A percentile compares a stretch with the other conserved stretches of the same genome.
Conservation (phyloP, 345 rosid genomes). For the Punica granatum region DNA sequence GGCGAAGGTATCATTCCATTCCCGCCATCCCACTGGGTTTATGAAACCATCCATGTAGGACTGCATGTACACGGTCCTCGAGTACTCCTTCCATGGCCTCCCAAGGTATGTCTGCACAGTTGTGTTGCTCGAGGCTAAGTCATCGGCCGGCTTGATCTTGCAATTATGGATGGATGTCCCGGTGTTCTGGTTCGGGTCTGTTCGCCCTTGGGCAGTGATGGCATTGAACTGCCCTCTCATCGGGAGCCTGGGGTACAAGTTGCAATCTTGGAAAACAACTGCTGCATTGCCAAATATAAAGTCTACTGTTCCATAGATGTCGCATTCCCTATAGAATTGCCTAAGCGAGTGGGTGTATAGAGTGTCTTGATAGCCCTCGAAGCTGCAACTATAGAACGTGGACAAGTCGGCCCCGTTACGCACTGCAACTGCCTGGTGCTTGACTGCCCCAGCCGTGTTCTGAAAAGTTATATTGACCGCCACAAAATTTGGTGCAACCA, state of each 20-base stretch:
- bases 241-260: slow-evolving; percentile 59
- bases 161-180: slow-evolving; percentile 73
- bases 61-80: slow-evolving; percentile 67
- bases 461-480: slow-evolving; percentile 74
- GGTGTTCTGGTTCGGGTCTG: slow-evolving; percentile 75
- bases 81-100: slow-evolving; percentile 88
- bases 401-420: slow-evolving; percentile 73
- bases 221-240: slow-evolving; percentile 74
- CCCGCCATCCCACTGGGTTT: slow-evolving; percentile 66
- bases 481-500: slow-evolving; percentile 65
- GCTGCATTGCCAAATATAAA: slow-evolving; percentile 94
- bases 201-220: slow-evolving; percentile 84
- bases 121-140: slow-evolving; percentile 39
- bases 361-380: slow-evolving; percentile 86
- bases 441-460: slow-evolving; percentile 79
- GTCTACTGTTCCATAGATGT: slow-evolving; percentile 82
- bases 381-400: slow-evolving; percentile 71
- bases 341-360: slow-evolving; percentile 66
- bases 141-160: slow-evolving; percentile 49
- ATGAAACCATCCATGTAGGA: slow-evolving; percentile 40
- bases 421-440: slow-evolving; percentile 82
- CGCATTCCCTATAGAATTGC: slow-evolving; percentile 84
- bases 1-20: slow-evolving; percentile 61
- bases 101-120: slow-evolving; percentile 60
- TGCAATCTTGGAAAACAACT: slow-evolving; percentile 70